Base-by-base conservation (phyloP, 2,329 filamentous ascomycete species). In the Beauveria scarabaeidicola region DNA sequence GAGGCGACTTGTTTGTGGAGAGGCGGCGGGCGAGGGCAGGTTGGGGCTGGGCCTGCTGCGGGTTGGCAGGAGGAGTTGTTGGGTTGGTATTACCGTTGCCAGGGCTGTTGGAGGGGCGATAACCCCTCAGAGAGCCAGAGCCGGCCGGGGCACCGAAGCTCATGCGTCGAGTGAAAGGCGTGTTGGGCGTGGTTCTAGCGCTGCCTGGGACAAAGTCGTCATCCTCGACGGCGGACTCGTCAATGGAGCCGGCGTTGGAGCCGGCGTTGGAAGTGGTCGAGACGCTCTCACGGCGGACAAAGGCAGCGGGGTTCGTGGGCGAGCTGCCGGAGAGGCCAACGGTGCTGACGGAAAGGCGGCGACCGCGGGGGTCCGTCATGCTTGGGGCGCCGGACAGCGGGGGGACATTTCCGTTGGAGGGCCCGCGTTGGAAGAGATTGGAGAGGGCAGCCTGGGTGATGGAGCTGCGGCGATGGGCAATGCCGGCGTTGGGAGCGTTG, bases 91-190 rank as follows among this genome's bases (percentile, higher is more conserved):
- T 84, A 85, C 83, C 85, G 76, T 83, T 83, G 69, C 82, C 84
- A 70, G 85, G 79, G 70, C 85, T 87, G 68, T 77, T 78, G 68
- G 79, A 79, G 40, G 75, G 75, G 58, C 77, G 74, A 63, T 70
- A 75, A 63, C 77, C 77, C 66, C 86, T 87, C 67, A 89, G 83
- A 73, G 86, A 87, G 66, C 85, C 82, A 73, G 91, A 79, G 64
- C 89, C 89, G 55, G 54, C 54, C 72, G 91, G 85, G 62, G 88
- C 88, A 62, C 93, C 92, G 69, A 96, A 95, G 75, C 92, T 97
- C 78, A 96, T 86, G 61, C 92, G 88, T 66, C 92, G 87, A 61
- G 83, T 83, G 70, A 92, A 93, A 38, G 91, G 90, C 13, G 88
- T 89, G 57, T 78, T 81, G 38, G 90, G 86, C 17, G 81, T 80